A percentile compares a stretch with the other conserved stretches of the same genome.
Evolutionary conservation across 495 filamentous ascomycete species (phyloP).

Genomic region (Aspergillus bertholletiae): DNA sequence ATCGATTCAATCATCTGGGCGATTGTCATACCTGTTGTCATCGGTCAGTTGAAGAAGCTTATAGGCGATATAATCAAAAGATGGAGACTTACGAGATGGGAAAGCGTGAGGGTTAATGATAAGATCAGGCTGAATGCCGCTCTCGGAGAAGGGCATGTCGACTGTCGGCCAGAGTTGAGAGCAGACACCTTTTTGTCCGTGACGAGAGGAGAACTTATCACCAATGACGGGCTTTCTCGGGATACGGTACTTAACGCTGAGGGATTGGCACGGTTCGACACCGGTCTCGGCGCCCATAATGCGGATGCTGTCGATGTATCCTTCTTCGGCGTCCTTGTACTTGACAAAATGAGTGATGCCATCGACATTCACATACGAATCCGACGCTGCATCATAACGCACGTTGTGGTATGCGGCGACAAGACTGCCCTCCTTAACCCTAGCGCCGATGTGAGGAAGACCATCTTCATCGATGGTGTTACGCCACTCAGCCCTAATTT

Average conservation of each 20-base stretch:
- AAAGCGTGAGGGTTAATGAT: slow-evolving; percentile 99
- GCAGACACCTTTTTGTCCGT: slow-evolving; percentile 65
- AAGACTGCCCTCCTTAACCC: slow-evolving; percentile 74
- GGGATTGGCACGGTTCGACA: slow-evolving; percentile 73
- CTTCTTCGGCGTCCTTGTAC: slow-evolving; percentile 87
- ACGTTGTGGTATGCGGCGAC: slow-evolving; percentile 90
- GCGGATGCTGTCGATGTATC: slow-evolving; percentile 89
- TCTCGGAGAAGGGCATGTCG: slow-evolving; percentile 98
- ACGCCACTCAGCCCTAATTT: slow-evolving; percentile 60
- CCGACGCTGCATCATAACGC: slow-evolving; percentile 61
- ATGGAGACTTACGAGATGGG: slow-evolving; percentile 70
- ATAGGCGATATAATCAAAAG: background rate
- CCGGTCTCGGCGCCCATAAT: slow-evolving; percentile 79
- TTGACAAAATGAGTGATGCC: slow-evolving; percentile 77
- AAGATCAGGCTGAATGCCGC: slow-evolving; percentile 92
- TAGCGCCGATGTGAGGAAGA: slow-evolving; percentile 71
- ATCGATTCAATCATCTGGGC: slow-evolving; percentile 99
- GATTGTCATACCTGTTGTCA: slow-evolving; percentile 77
- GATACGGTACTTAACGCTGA: slow-evolving; percentile 90
- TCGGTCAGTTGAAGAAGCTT: slow-evolving; percentile 8
- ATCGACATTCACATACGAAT: slow-evolving; percentile 66
- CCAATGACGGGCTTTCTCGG: slow-evolving; percentile 90
- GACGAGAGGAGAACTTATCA: slow-evolving; percentile 58
- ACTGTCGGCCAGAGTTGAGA: slow-evolving; percentile 94
- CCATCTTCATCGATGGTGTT: slow-evolving; percentile 80